These are phyloP conservation scores for Ophiostoma tasmaniense DNA, from an alignment of 2,329 filamentous ascomycete species.

Conservation along the genomic window DNA sequence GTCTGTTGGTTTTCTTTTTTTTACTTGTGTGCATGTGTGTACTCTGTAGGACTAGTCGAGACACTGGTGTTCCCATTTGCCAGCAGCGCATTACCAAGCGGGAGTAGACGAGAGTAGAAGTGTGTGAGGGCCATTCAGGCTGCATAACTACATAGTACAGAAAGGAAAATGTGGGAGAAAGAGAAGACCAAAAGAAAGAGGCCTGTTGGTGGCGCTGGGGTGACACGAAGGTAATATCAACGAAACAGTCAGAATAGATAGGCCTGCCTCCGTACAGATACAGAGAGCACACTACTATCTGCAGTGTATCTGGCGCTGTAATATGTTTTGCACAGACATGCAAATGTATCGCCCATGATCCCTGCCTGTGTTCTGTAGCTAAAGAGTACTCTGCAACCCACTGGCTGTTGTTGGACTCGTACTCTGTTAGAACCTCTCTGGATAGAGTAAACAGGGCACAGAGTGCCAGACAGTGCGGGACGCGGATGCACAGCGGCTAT, in stretches of 20 bases:
- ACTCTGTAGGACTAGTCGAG: neutral
- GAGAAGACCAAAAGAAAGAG: neutral
- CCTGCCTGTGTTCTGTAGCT: neutral
- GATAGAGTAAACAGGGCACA: neutral
- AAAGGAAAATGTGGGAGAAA: neutral
- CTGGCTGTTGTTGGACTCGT: neutral
- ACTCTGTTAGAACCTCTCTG: too few species aligned
- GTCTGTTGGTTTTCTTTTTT: neutral
- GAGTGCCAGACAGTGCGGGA: too few species aligned
- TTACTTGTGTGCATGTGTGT: neutral
- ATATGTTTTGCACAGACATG: neutral
- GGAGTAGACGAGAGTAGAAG: neutral
- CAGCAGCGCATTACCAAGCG: neutral
- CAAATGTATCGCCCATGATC: neutral
- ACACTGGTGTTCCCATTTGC: neutral
- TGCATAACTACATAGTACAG: neutral
- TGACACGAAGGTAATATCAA: neutral
- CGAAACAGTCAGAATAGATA: neutral
- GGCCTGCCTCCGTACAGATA: neutral
- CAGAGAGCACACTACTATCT: neutral
- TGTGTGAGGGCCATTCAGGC: neutral
- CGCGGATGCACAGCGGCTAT: conserved; percentile 4
- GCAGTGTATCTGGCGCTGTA: neutral
- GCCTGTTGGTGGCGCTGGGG: neutral
- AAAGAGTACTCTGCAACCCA: neutral